Evolutionary conservation across 2,329 filamentous ascomycete species (phyloP).

Genomic region (Fusarium lyarnte): DNA sequence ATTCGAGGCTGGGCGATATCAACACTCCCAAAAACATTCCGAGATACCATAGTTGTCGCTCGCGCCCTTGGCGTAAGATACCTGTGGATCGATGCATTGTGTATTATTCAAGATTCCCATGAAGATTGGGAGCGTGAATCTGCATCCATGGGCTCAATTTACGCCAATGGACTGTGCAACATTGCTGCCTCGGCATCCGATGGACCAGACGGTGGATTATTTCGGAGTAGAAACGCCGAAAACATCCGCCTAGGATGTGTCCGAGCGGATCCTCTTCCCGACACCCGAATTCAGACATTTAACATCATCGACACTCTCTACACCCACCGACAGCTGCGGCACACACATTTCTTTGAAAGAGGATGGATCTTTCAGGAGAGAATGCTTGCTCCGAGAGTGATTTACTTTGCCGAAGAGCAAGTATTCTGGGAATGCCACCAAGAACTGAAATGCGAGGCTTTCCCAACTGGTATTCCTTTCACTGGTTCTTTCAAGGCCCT

Average conservation of each 20-base stretch:
- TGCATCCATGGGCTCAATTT: background rate
- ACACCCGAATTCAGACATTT: background rate
- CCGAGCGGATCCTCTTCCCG: background rate
- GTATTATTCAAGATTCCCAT: background rate
- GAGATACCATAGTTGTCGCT: background rate
- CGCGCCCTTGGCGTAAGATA: background rate
- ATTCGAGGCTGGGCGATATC: background rate
- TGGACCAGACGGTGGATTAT: background rate
- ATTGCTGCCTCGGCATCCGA: background rate
- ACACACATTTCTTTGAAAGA: background rate
- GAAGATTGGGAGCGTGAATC: background rate
- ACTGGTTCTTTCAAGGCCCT: background rate
- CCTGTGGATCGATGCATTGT: background rate
- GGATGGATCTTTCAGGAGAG: background rate
- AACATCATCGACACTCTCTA: background rate
- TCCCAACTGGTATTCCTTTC: background rate
- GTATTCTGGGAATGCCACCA: background rate
- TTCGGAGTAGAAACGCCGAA: background rate
- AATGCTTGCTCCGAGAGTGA: background rate
- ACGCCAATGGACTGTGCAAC: background rate
- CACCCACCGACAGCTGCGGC: background rate
- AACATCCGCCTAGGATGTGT: background rate
- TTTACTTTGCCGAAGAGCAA: background rate
- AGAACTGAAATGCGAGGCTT: background rate
- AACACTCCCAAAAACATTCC: background rate